Base-by-base conservation (phyloP, 352 stramenopile genomes). In the Phytopythium sindhum region DNA sequence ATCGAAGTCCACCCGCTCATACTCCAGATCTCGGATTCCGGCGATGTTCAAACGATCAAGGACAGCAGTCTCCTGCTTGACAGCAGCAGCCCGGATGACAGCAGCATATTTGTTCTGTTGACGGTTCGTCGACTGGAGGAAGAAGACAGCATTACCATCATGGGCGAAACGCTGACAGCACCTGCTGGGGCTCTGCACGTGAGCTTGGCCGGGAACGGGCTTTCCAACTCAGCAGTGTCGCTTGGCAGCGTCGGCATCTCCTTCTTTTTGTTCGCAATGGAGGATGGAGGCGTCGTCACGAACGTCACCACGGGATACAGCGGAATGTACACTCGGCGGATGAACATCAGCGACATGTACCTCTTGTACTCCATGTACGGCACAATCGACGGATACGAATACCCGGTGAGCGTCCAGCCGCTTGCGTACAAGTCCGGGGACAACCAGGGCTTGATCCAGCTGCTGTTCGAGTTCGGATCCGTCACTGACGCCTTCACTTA, bases 331-430 rank as follows among this genome's bases (percentile, higher is more conserved):
- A 24, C 19, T 0, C 50, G 23, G 23, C 23, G 29, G 4, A 26
- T 68, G 6, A n/a, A 62, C 51, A 35, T 72, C 11, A 58, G 66
- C 35, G 39, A 51, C 26, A 69, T 73, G 67, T 61, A 66, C 42
- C 12, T 73, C 42, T 52, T 48, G 17, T 64, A 67, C 21, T 41
- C 63, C 26, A 33, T 23, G 2, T 48, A 33, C 12, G 37, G 33
- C 8, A 24, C 10, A 2, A 11, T 62, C 4, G 54, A 66, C 52
- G 35, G 31, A 12, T 24, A 54, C 19, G 15, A 44, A 7, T 24
- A 24, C 9, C 29, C 24, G n/a, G 8, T 63, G 15, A 48, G 14
- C 1, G 42, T 69, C 15, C 8, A 23, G 17, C 21, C 44, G 15
- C 57, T 47, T 21, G 29, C 48, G 10, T 60, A 73, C 48, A 58